Base-by-base conservation (phyloP, 441 rosid species). In the Populus hybrid region DNA sequence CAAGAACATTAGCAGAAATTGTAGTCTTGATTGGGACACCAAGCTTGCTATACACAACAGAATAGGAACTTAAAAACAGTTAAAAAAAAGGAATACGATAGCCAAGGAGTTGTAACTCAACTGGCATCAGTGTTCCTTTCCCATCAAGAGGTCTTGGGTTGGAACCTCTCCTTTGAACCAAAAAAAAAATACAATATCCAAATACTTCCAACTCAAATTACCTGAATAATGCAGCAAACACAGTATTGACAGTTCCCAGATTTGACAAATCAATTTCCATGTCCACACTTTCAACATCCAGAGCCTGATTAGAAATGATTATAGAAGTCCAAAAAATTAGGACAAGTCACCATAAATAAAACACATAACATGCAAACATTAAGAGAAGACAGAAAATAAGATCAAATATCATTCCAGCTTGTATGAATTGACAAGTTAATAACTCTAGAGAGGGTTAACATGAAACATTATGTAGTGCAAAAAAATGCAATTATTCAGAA, bases 191-290 rank as follows among this genome's bases (percentile, higher is more conserved):
- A 50, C 57, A 50, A 14, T 50, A 38, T 30, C 2, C 38, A 70
- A 74, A 67, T 59, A 46, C 32, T 71, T 72, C 21, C 73, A 77
- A 74, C 21, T 67, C 42, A 38, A 12, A 75, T 80, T 68, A 92
- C 99, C 99, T 95, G 92, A 95, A 95, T 65, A 95, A 87, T 36
- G 99, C 99, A 3, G 99, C 98, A 91, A 95, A 95, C 93, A 95
- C 91, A 2, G 99, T 94, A 85, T 95, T 95, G 23, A 95, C 99
- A 20, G 99, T 92, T 77, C 99, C 99, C 3, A 95, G 90, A 82
- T 94, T 95, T 40, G 99, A 95, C 86, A 95, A 87, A 84, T 95
- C 99, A 75, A 95, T 91, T 86, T 95, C 98, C 98, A 95, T 90
- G 78, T 95, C 99, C 91, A 94, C 85, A 81, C 90, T 90, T 80